Base-by-base conservation (phyloP, 2,329 filamentous ascomycete genomes). In the Xylariaceae sp. region DNA sequence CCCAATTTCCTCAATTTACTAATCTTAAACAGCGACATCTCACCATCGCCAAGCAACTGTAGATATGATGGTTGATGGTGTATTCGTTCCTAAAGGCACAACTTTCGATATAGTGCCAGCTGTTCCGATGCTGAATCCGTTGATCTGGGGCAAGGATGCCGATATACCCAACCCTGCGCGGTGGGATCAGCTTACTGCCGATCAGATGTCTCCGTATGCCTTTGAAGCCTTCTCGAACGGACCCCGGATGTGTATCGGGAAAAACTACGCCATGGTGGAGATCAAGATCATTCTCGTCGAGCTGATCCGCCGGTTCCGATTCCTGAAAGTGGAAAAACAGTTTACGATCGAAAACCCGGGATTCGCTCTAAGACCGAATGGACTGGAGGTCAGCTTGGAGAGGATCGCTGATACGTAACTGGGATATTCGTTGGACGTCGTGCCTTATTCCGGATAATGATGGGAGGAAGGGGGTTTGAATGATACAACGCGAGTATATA, bases 131-230 rank as follows among this genome's bases (percentile, higher is more conserved):
- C 64, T 69, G 5, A 71, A 73, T 57, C 70, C 71, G 1, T 47
- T 54, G 0, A 66, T 77, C 45, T 78, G 76, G 76, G 76, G 75
- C 0, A 57, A 65, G 0, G 70, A 75, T 23, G 74, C 68, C 3
- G 64, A 70, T 26, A 64, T 69, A 18, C 74, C 76, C 51, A 65
- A 71, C 18, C 75, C 75, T 1, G 69, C 72, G 19, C 70, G 75
- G 42, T 77, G 75, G 76, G 51, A 62, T 44, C 23, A 59, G 44
- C 54, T 67, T 53, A 60, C 63, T 20, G 58, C 57, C 7, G 65
- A 65, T 1, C 65, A 67, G 37, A 61, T 60, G 9, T 66, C 58
- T 10, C 71, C 69, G 10, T 72, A 68, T 43, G 67, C 68, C 5
- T 67, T 69, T 44, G 61, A 59, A 29, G 52, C 67, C 19, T 73